A percentile compares a stretch with the other conserved stretches of the same genome.
phyloP scores from a whole-genome alignment of 495 filamentous ascomycete species.

The Lichenothelia convexa region DNA sequence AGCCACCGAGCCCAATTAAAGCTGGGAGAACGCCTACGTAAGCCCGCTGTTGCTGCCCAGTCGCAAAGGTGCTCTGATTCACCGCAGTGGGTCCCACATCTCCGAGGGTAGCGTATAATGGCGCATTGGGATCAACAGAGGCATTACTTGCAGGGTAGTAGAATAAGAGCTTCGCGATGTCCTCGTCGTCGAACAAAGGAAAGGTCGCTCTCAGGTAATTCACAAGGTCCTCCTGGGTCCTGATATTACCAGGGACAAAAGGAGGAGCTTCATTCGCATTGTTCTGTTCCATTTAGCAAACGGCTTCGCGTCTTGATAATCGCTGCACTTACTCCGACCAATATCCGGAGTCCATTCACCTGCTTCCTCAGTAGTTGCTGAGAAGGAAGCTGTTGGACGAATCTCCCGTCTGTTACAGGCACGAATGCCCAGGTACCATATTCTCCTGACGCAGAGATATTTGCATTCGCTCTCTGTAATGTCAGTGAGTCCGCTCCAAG shows the following conservation, averaged over 20 bases:
- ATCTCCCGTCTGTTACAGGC: conserved; percentile 43
- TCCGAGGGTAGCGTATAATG: conserved; percentile 27
- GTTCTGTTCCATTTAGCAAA: no score
- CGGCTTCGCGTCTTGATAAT: conserved; percentile 3
- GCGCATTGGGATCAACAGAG: conserved; percentile 9
- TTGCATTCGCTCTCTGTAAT: conserved; percentile 37
- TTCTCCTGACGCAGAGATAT: conserved; percentile 27
- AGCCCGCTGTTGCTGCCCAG: conserved; percentile 32
- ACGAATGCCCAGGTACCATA: conserved; percentile 39
- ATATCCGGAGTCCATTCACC: conserved; percentile 34
- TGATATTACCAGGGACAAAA: conserved; percentile 34
- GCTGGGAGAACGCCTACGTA: conserved; percentile 20
- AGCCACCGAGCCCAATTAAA: conserved; percentile 13
- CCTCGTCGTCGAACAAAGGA: conserved; percentile 28
- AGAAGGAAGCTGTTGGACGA: conserved; percentile 34
- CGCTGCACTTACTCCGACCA: conserved; percentile 21
- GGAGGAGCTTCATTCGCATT: conserved; percentile 35
- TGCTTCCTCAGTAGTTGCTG: conserved; percentile 30
- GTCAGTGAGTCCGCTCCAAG: conserved; percentile 27
- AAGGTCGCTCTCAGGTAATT: conserved; percentile 28
- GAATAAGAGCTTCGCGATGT: conserved; percentile 25
- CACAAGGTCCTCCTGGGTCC: conserved; percentile 25
- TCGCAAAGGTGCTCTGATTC: conserved; percentile 30
- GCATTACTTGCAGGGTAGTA: conserved; percentile 28
- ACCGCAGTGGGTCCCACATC: conserved; percentile 28